These are phyloP conservation scores for Podaxis rugospora DNA, from an alignment of 768 basidiomycete species.

Conservation along the genomic window DNA sequence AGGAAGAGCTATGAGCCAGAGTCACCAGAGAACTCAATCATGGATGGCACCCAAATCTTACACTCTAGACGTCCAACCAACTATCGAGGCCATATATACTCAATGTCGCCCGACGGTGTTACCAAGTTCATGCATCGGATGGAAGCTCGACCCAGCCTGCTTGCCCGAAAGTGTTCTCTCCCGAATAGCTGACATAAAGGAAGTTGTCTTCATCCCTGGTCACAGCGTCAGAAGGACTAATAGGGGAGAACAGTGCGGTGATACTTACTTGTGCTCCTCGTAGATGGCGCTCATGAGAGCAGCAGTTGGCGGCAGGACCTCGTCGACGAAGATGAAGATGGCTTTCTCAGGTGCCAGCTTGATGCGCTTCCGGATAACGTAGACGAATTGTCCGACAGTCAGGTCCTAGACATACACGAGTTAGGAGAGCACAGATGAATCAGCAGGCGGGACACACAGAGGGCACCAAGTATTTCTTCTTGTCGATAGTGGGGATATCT, in stretches of 20 bases:
- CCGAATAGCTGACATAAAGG: slow-evolving; percentile 97
- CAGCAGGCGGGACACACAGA: slow-evolving; percentile 53
- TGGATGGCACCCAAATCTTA: slow-evolving; percentile 1
- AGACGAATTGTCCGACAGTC: slow-evolving; percentile 98
- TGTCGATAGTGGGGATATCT: slow-evolving; percentile 99
- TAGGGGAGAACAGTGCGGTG: slow-evolving; percentile 1
- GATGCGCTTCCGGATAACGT: slow-evolving; percentile 99
- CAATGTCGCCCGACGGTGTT: slow-evolving; percentile 2
- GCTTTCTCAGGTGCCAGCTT: slow-evolving; percentile 99
- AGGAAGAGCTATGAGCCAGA: background rate
- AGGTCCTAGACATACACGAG: slow-evolving; percentile 59
- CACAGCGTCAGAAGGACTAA: background rate
- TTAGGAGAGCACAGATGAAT: background rate
- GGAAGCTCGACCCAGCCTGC: slow-evolving; percentile 45
- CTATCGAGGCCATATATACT: background rate
- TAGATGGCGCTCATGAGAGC: slow-evolving; percentile 99
- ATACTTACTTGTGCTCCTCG: slow-evolving; percentile 95
- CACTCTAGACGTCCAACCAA: slow-evolving; percentile 2
- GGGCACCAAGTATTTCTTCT: slow-evolving; percentile 99
- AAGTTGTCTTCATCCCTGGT: slow-evolving; percentile 98
- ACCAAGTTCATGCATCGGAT: slow-evolving; percentile 33
- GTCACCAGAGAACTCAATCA: background rate
- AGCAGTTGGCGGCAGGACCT: slow-evolving; percentile 96
- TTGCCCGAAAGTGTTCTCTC: slow-evolving; percentile 92
- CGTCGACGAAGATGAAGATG: slow-evolving; percentile 99